Percentiles rank a stretch among this genome's conserved stretches.
Evolutionary conservation across 768 basidiomycete genomes (phyloP).

Genomic region (Russula lepida): DNA sequence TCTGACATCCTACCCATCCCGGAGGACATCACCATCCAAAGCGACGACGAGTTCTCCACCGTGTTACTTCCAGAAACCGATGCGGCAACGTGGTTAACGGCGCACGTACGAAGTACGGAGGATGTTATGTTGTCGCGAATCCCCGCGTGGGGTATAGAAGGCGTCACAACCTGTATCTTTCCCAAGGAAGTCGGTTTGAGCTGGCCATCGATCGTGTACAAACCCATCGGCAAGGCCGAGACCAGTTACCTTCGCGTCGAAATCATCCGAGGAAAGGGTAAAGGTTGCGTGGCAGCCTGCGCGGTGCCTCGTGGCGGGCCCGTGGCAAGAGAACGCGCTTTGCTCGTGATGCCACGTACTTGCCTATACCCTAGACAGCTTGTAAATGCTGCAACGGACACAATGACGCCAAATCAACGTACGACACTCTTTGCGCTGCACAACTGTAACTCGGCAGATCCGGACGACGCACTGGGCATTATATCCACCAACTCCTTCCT

Average conservation of each 20-base stretch:
- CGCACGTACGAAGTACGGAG: not conserved
- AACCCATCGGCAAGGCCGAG: not conserved
- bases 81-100: not conserved
- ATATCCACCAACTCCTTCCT: slow-evolving; percentile 2
- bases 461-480: not conserved
- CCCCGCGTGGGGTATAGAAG: not conserved
- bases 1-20: not conserved
- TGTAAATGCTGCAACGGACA: not conserved
- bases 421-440: not conserved
- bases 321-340: slow-evolving; percentile 32
- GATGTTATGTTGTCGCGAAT: not conserved
- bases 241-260: not conserved
- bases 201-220: not conserved
- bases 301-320: slow-evolving; percentile 27
- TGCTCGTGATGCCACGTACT: slow-evolving; percentile 24
- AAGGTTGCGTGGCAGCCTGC: slow-evolving; percentile 28
- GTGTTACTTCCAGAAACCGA: not conserved
- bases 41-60: not conserved
- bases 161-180: slow-evolving; percentile 1
- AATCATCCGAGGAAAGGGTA: slow-evolving; percentile 21
- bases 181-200: not conserved
- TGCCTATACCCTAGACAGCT: not conserved
- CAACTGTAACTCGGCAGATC: not conserved
- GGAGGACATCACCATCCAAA: not conserved
- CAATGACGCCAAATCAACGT: not conserved